Base-by-base conservation (phyloP, 2,329 filamentous ascomycete genomes). In the Corniculantispora saksenae region DNA sequence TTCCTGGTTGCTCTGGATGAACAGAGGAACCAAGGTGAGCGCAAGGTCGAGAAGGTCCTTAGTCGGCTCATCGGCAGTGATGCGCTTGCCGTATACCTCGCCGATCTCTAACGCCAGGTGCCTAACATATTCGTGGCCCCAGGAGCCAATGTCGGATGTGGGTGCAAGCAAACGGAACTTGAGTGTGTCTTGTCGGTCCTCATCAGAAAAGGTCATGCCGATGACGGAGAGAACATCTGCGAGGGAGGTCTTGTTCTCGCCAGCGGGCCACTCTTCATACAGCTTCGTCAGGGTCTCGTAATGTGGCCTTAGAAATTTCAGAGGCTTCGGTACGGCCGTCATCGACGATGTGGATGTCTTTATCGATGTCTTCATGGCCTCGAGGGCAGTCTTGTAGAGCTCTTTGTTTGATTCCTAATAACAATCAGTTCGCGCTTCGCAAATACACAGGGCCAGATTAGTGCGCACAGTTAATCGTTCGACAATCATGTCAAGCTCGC, bases 301-400 rank as follows among this genome's bases (percentile, higher is more conserved):
- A 80, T 99, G 94, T 71, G 94, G 95, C 82, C 95, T 89, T 69
- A 99, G 87, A 79, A 99, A 99, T 81, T 99, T 99, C 73, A 99
- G 86, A 40, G 95, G 95, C 81, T 99, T 99, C 27, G 96, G 95
- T 68, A 99, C 95, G 66, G 95, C 95, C 57, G 95, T 99, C 95
- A 99, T 99, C 54, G 96, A 99, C 66, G 94, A 98, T 70, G 95
- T 99, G 66, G 95, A 97, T 64, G 95, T 99, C 84, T 97, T 98
- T 84, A 99, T 99, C 76, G 93, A 96, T 74, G 90, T 93, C 84
- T 97, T 98, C 88, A 99, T 97, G 71, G 93, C 91, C 79, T 98
- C 94, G 71, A 99, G 84, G 63, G 95, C 91, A 66, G 94, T 88
- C 78, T 94, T 94, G 83, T 98, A 97, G 71, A 98, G 90, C 66